A percentile compares a stretch with the other conserved stretches of the same genome.
Evolutionary conservation across 805 yeast species (phyloP).

Genomic region (Starmerella davenportii): DNA sequence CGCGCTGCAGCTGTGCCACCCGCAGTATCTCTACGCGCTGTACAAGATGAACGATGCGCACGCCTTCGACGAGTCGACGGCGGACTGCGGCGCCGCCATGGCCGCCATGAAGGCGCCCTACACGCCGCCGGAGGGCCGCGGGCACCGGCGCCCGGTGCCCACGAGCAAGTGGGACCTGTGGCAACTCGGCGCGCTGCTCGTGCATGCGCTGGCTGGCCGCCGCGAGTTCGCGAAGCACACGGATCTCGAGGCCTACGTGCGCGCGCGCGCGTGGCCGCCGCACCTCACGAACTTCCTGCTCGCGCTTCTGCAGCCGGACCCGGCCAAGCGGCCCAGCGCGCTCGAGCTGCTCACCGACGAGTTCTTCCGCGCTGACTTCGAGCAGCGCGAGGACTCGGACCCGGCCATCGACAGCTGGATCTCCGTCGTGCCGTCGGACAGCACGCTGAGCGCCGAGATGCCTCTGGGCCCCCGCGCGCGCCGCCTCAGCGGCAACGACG

Average conservation of each 20-base stretch:
- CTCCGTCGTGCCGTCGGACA: background rate
- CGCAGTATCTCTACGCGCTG: conserved; percentile 18
- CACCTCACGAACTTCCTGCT: conserved; percentile 48
- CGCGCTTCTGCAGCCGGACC: conserved; percentile 37
- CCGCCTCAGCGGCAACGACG: conserved; percentile 9
- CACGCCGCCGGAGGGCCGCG: conserved; percentile 57
- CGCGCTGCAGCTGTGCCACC: conserved; percentile 17
- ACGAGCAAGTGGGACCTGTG: conserved; percentile 81
- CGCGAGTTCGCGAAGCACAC: conserved; percentile 32
- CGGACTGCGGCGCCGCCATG: conserved; percentile 1
- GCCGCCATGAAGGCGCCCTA: conserved; percentile 25
- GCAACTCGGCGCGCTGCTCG: conserved; percentile 70
- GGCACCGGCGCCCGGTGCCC: background rate
- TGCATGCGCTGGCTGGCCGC: conserved; percentile 45
- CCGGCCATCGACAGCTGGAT: background rate
- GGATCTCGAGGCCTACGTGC: conserved; percentile 41
- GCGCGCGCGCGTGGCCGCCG: conserved; percentile 29
- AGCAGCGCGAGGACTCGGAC: background rate
- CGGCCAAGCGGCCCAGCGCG: conserved; percentile 60
- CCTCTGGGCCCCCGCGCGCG: background rate
- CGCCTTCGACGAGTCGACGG: conserved; percentile 14
- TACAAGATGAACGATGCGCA: conserved; percentile 22
- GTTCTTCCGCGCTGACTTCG: conserved; percentile 44
- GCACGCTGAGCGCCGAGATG: background rate
- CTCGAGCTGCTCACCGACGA: conserved; percentile 69